A percentile compares a stretch with the other conserved stretches of the same genome.
Conservation (phyloP, 441 rosid genomes). For the Erysimum cheiri region DNA sequence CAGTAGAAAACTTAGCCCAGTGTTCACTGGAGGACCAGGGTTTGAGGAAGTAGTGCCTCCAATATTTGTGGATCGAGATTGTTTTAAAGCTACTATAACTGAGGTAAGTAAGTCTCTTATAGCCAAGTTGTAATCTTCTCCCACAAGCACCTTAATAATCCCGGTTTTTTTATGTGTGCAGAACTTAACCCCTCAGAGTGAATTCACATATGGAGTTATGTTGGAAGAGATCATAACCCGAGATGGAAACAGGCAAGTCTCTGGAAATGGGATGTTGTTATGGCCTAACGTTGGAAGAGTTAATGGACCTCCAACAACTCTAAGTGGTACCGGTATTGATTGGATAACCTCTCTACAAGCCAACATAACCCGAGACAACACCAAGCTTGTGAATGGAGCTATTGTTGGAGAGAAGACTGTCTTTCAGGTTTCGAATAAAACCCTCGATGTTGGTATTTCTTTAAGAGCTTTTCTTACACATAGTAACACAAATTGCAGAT, state of each 20-base stretch:
- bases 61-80: not conserved
- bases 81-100: not conserved
- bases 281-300: too few species aligned
- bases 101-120: not conserved
- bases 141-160: not conserved
- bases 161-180: not conserved
- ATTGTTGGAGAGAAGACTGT: too few species aligned
- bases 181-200: not conserved
- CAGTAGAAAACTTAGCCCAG: not conserved
- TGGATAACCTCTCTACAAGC: too few species aligned
- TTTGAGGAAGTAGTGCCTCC: not conserved
- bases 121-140: not conserved
- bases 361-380: too few species aligned
- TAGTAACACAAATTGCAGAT: too few species aligned
- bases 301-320: too few species aligned
- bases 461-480: too few species aligned
- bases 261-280: too few species aligned
- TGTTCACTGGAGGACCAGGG: not conserved
- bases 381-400: too few species aligned
- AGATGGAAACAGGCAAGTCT: not conserved
- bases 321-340: too few species aligned
- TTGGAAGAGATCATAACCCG: not conserved
- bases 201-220: not conserved
- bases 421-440: too few species aligned
- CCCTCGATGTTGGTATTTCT: too few species aligned